Evolutionary conservation across 2,329 filamentous ascomycete species (phyloP).

Genomic region (Incumbomyces lentus): DNA sequence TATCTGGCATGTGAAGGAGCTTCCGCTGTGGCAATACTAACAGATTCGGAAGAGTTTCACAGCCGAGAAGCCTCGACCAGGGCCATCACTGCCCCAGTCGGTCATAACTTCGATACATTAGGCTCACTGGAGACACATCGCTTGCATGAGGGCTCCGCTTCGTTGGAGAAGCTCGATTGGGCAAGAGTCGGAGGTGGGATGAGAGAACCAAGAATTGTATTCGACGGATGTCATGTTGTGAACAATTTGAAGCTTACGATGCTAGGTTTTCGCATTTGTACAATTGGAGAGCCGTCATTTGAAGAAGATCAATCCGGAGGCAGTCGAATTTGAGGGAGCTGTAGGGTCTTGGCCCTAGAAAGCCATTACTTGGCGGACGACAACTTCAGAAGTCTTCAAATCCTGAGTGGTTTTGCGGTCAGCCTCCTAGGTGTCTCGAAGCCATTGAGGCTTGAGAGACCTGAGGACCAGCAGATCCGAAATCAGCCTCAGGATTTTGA

Average conservation of each 20-base stretch:
- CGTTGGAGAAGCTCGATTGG: slow-evolving; percentile 34
- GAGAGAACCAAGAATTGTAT: slow-evolving; percentile 39
- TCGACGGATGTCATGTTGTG: slow-evolving; percentile 36
- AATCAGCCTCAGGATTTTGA: too few species aligned
- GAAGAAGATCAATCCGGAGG: too few species aligned
- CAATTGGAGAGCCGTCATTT: too few species aligned
- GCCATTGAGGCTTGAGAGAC: too few species aligned
- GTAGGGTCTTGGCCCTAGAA: too few species aligned
- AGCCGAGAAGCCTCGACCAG: slow-evolving; percentile 6
- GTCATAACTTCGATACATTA: background rate
- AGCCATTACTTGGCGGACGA: too few species aligned
- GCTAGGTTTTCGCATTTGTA: slow-evolving; percentile 25
- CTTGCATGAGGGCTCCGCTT: background rate
- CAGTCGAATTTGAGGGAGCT: too few species aligned
- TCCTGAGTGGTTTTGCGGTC: too few species aligned
- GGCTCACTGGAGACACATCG: background rate
- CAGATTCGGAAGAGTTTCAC: slow-evolving; percentile 43
- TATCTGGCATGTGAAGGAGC: slow-evolving; percentile 37
- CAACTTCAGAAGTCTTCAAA: too few species aligned
- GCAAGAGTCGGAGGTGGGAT: slow-evolving; percentile 34
- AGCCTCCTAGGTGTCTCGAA: too few species aligned
- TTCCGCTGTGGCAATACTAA: slow-evolving; percentile 42
- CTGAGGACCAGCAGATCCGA: too few species aligned
- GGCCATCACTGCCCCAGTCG: slow-evolving; percentile 3
- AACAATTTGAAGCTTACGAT: slow-evolving; percentile 27